These are phyloP conservation scores for Spizellomyces punctatus DNA, from an alignment of 192 early-diverging fungal genomes.

Conservation along the genomic window DNA sequence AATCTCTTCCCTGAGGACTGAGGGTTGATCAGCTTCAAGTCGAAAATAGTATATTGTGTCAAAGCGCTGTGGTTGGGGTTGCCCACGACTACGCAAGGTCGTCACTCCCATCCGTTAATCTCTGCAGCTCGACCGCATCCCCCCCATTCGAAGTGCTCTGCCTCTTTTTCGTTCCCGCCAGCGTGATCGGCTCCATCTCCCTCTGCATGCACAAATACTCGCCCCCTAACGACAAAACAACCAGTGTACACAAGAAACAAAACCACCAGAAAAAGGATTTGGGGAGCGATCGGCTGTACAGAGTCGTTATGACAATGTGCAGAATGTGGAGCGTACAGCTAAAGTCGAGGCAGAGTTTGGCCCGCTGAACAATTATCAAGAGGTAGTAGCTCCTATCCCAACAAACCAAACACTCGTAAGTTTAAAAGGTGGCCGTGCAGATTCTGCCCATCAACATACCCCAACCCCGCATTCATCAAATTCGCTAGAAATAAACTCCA, in stretches of 20 bases:
- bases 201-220: slow-evolving; percentile 80
- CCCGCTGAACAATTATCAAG: slow-evolving; percentile 68
- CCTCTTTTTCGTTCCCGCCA: slow-evolving; percentile 23
- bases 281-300: slow-evolving; percentile 65
- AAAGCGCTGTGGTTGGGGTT: too few relatives aligned
- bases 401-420: background rate
- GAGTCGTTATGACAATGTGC: slow-evolving; percentile 61
- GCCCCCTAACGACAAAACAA: slow-evolving; percentile 71
- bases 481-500: slow-evolving; percentile 69
- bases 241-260: slow-evolving; percentile 49
- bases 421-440: background rate
- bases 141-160: background rate
- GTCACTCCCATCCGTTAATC: slow-evolving; percentile 20
- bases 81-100: background rate
- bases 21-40: too few relatives aligned
- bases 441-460: slow-evolving; percentile 36
- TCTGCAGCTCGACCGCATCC: slow-evolving; percentile 32
- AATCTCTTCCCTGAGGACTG: too few relatives aligned
- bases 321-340: slow-evolving; percentile 70
- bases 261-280: slow-evolving; percentile 71
- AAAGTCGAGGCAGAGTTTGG: slow-evolving; percentile 77
- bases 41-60: too few relatives aligned
- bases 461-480: slow-evolving; percentile 63
- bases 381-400: slow-evolving; percentile 25
- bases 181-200: slow-evolving; percentile 76